A percentile compares a stretch with the other conserved stretches of the same genome.
Conservation (phyloP, 2,329 filamentous ascomycete genomes). For the Fusarium nelsonii region DNA sequence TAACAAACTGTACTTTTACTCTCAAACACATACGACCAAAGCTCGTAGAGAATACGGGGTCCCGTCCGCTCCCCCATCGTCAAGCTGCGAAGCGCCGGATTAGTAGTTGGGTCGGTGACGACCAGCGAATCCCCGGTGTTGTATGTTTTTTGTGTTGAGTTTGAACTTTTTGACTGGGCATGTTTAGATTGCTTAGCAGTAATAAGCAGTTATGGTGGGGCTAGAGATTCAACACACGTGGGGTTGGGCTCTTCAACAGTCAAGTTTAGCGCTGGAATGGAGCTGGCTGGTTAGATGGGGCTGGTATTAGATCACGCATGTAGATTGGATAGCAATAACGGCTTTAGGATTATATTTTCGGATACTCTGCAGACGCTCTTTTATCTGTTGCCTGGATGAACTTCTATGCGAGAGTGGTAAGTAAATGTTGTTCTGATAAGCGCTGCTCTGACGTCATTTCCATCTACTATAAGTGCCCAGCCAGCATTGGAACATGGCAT, state of each 20-base stretch:
- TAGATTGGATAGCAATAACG: not conserved
- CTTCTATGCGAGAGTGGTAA: not conserved
- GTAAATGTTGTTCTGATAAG: not conserved
- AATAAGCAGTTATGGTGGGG: not conserved
- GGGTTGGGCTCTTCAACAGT: not conserved
- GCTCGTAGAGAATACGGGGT: conserved; percentile 23
- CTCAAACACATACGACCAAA: conserved; percentile 22
- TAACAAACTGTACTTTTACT: not conserved
- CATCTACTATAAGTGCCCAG: conserved; percentile 1
- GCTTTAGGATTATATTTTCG: not conserved
- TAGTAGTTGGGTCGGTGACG: too few relatives aligned
- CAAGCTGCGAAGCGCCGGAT: not conserved
- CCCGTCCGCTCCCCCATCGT: conserved; percentile 19
- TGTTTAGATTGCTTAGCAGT: not conserved
- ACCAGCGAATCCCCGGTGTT: conserved; percentile 24
- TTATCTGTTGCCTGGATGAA: not conserved
- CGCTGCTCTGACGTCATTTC: conserved; percentile 25
- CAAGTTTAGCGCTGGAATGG: not conserved
- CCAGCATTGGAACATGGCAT: conserved; percentile 10
- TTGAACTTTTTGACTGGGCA: not conserved
- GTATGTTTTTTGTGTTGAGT: conserved; percentile 13
- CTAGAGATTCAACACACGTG: not conserved
- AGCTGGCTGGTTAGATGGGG: not conserved
- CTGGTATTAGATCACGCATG: not conserved
- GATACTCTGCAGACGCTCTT: not conserved